A percentile compares a stretch with the other conserved stretches of the same genome.
Evolutionary conservation across 2,329 filamentous ascomycete genomes (phyloP).

Genomic region (Hypoxylon sp.): DNA sequence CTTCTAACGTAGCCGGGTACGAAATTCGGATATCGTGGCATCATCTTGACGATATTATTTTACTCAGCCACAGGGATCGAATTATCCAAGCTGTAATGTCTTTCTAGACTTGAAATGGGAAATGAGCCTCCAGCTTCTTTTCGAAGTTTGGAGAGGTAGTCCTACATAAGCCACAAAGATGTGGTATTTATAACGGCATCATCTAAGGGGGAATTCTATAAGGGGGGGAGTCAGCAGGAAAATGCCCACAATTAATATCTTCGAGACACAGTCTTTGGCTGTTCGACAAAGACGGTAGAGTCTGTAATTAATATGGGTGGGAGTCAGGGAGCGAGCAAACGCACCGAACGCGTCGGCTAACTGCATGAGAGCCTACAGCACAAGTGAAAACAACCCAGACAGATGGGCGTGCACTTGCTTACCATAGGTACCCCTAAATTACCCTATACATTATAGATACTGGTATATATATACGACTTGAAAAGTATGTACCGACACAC

Average conservation of each 20-base stretch:
- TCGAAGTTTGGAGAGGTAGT: neutral
- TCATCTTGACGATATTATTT: too few relatives aligned
- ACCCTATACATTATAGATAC: too few relatives aligned
- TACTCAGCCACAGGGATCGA: too few relatives aligned
- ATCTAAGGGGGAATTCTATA: neutral
- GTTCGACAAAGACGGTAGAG: slow-evolving; percentile 3
- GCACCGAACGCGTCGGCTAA: slow-evolving; percentile 10
- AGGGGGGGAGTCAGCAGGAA: neutral
- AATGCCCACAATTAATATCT: neutral
- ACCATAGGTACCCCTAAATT: neutral
- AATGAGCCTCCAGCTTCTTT: neutral
- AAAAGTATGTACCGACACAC: too few relatives aligned
- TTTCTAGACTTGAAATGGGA: too few relatives aligned
- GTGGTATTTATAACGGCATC: neutral
- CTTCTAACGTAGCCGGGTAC: too few relatives aligned
- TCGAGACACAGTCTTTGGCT: neutral
- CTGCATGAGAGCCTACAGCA: slow-evolving; percentile 15
- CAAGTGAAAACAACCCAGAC: slow-evolving; percentile 6
- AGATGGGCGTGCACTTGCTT: neutral
- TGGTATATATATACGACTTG: too few relatives aligned
- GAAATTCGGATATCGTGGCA: too few relatives aligned
- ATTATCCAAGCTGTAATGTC: too few relatives aligned
- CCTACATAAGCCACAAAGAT: neutral
- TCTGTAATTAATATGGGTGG: neutral
- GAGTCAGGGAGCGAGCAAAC: slow-evolving; percentile 14